Base-by-base conservation (phyloP, 2,329 filamentous ascomycete species). In the Camillea tinctor region DNA sequence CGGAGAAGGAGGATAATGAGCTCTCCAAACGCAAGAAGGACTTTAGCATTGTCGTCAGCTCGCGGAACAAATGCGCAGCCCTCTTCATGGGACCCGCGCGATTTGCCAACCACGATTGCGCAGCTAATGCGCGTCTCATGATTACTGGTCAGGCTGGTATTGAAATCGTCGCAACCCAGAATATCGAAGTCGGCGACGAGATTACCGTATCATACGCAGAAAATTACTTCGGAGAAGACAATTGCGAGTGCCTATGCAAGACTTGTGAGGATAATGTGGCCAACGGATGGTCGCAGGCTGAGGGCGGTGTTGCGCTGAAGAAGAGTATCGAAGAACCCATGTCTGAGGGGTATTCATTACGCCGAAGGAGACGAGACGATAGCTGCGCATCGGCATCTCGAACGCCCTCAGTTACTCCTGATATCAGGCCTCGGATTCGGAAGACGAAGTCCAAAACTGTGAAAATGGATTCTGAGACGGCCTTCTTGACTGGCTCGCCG, bases 201-300 rank as follows among this genome's bases (percentile, higher is more conserved):
- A 96, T 99, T 61, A 99, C 95, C 0, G 95, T 99, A 0, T 94
- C 90, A 0, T 99, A 99, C 70, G 93, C 94, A 22, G 93, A 96
- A 19, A 93, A 92, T 72, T 99, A 99, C 74, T 99, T 99, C 77
- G 95, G 95, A 2, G 88, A 92, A 51, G 87, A 93, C 73, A 99
- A 99, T 68, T 93, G 93, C 74, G 95, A 99, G 72, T 99, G 95
- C 72, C 80, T 99, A 1, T 99, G 95, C 74, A 84, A 84, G 67
- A 95, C 91, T 0, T 99, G 95, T 74, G 95, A 99, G 76, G 81
- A 83, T 21, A 79, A 81, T 2, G 78, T 85, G 59, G 82, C 84
- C 56, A 98, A 97, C 72, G 95, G 95, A 1, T 99, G 96, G 96
- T 84, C 86, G 44, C 83, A 80, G 0, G 78, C 77, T 15, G 80